phyloP scores from a whole-genome alignment of 2,329 filamentous ascomycete species.

The Colletotrichum simmondsii region DNA sequence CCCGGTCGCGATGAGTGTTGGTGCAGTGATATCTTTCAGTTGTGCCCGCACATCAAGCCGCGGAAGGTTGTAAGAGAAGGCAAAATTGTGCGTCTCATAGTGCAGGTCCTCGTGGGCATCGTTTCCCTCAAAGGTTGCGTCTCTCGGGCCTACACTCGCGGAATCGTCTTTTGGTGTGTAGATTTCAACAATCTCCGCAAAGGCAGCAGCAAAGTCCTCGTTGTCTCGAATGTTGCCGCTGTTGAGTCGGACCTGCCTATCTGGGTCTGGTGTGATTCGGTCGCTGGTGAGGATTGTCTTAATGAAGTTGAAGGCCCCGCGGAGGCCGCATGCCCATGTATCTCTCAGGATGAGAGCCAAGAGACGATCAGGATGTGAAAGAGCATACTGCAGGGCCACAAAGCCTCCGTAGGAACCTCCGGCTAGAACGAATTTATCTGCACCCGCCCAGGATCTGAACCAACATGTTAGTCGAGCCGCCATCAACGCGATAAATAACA shows the following conservation, averaged over 20 bases:
- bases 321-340: conserved; percentile 37
- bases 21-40: conserved; percentile 34
- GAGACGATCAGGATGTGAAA: conserved; percentile 35
- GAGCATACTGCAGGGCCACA: conserved; percentile 38
- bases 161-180: conserved; percentile 26
- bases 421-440: conserved; percentile 37
- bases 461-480: too few relatives aligned
- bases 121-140: background rate
- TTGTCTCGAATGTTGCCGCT: conserved; percentile 34
- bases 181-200: conserved; percentile 36
- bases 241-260: conserved; percentile 37
- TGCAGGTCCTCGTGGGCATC: conserved; percentile 23
- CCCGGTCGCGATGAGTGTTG: conserved; percentile 37
- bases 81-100: conserved; percentile 39
- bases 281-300: conserved; percentile 30
- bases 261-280: conserved; percentile 33
- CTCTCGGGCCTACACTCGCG: background rate
- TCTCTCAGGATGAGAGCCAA: conserved; percentile 38
- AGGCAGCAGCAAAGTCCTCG: conserved; percentile 33
- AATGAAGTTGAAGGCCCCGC: conserved; percentile 28
- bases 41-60: conserved; percentile 37
- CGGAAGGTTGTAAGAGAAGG: conserved; percentile 37
- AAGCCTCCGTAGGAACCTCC: conserved; percentile 40
- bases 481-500: background rate
- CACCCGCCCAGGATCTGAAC: conserved; percentile 36